Evolutionary conservation across 2,329 filamentous ascomycete species (phyloP).

Genomic region (Pseudogymnoascus sp.): DNA sequence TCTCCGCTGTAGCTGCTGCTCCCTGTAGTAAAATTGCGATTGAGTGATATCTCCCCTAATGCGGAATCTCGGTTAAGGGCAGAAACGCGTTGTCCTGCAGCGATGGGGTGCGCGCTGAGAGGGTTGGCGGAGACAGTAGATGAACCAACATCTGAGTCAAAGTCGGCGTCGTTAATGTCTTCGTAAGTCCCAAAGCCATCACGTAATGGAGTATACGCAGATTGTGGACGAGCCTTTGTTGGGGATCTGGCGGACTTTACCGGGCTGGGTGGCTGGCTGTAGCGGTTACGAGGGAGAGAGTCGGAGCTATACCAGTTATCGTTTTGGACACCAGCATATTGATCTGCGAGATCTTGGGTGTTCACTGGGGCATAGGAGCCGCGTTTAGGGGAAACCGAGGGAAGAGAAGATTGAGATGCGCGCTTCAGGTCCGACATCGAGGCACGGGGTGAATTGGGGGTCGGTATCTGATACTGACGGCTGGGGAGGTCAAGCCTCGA

Average conservation of each 20-base stretch:
- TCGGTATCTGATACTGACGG: slow-evolving; percentile 46
- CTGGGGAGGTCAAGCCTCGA: slow-evolving; percentile 49
- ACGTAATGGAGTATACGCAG: neutral
- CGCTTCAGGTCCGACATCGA: slow-evolving; percentile 42
- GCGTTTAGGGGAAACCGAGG: neutral
- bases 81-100: neutral
- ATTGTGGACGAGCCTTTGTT: neutral
- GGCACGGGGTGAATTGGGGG: slow-evolving; percentile 38
- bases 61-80: neutral
- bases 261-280: neutral
- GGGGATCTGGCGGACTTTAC: neutral
- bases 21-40: neutral
- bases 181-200: slow-evolving; percentile 8
- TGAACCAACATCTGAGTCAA: neutral
- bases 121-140: slow-evolving; percentile 1
- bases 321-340: neutral
- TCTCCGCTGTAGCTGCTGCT: slow-evolving; percentile 1
- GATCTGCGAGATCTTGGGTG: neutral
- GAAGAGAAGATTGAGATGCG: slow-evolving; percentile 33
- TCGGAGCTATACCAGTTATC: slow-evolving; percentile 8
- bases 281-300: neutral
- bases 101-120: slow-evolving; percentile 3
- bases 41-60: neutral
- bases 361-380: neutral
- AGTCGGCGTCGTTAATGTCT: neutral